Percentiles rank a stretch among this genome's conserved stretches.
Evolutionary conservation across 208 protist genomes (phyloP).

Genomic region (Wallacemonas sp.): DNA sequence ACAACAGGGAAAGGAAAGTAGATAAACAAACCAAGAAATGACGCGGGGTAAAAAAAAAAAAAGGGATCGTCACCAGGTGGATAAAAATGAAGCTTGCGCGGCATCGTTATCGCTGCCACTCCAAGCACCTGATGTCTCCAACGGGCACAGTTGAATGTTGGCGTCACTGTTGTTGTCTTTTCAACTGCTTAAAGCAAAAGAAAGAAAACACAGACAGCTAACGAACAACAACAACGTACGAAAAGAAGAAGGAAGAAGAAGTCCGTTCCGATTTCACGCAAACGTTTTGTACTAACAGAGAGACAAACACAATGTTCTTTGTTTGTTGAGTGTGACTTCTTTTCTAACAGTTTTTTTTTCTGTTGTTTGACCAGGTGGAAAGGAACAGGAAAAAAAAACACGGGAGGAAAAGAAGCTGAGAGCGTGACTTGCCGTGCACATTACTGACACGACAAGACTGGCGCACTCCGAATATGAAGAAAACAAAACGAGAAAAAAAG

Average conservation of each 20-base stretch:
- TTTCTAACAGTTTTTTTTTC: no score
- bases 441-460: not conserved
- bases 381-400: not conserved
- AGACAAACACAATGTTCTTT: no score
- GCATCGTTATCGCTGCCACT: conserved; percentile 16
- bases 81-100: conserved; percentile 1
- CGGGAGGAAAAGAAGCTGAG: not conserved
- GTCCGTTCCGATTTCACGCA: no score
- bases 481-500: conserved; percentile 17
- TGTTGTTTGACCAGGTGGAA: not conserved
- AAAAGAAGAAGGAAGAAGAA: no score
- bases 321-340: no score
- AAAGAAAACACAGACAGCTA: no score
- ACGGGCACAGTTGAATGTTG: not conserved
- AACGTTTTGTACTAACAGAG: no score
- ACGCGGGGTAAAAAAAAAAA: not conserved
- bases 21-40: not conserved
- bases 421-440: not conserved
- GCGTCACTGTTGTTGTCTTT: not conserved
- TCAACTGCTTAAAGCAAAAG: no score
- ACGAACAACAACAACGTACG: no score
- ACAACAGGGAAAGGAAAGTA: not conserved
- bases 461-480: not conserved
- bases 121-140: not conserved
- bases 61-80: no score